phyloP scores from a whole-genome alignment of 2,329 filamentous ascomycete genomes.

The Nemania sp. region DNA sequence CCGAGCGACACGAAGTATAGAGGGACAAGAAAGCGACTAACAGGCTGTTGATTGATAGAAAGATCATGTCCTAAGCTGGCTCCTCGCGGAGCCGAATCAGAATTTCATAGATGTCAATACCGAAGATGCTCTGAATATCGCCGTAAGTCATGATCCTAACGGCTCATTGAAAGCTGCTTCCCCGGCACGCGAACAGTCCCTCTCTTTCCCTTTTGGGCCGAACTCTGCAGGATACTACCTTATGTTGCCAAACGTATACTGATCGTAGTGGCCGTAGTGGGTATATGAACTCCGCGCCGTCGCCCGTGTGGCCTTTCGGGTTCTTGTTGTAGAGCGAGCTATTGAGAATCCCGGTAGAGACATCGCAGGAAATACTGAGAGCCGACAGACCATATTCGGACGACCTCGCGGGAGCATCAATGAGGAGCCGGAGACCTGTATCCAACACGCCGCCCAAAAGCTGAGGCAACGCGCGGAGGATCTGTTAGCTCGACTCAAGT shows the following conservation, averaged over 20 bases:
- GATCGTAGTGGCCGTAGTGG: slow-evolving; percentile 32
- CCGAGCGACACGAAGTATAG: neutral
- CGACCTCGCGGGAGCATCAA: slow-evolving; percentile 46
- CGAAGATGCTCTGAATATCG: slow-evolving; percentile 64
- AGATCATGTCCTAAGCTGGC: slow-evolving; percentile 61
- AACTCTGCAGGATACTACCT: neutral
- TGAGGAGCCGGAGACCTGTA: slow-evolving; percentile 41
- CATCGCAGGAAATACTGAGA: neutral
- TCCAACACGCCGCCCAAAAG: slow-evolving; percentile 35
- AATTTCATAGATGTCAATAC: slow-evolving; percentile 67
- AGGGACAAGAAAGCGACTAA: neutral
- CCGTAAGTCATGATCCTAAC: slow-evolving; percentile 29
- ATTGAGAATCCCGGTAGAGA: neutral
- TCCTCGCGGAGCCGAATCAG: slow-evolving; percentile 58
- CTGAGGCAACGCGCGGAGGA: slow-evolving; percentile 30
- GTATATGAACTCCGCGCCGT: slow-evolving; percentile 49
- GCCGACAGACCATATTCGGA: slow-evolving; percentile 37
- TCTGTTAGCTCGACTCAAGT: slow-evolving; percentile 19
- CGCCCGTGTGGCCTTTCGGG: slow-evolving; percentile 56
- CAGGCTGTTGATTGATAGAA: slow-evolving; percentile 33
- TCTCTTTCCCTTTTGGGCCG: neutral
- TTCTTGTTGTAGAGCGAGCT: slow-evolving; percentile 65
- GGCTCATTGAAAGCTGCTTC: neutral
- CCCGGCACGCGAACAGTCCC: neutral
- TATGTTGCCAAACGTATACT: neutral